Evolutionary conservation across 2,329 filamentous ascomycete species (phyloP).

Genomic region (Leptographium wingfieldii): DNA sequence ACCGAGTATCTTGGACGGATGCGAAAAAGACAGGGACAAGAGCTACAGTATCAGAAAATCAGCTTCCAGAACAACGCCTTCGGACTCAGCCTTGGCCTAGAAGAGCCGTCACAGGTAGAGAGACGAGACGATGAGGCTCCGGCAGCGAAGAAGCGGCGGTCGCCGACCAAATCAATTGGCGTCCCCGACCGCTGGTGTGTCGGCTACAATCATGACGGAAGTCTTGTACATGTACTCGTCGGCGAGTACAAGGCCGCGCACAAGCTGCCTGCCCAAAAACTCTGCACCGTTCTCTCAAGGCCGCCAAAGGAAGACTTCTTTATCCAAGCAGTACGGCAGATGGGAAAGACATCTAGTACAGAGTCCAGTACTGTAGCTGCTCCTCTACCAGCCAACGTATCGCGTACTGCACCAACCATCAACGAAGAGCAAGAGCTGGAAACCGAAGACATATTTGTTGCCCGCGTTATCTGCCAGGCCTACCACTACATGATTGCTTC

Average conservation of each 20-base stretch:
- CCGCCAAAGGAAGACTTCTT: neutral
- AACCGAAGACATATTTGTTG: neutral
- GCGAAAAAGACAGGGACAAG: neutral
- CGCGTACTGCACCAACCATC: neutral
- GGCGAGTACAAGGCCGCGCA: slow-evolving; percentile 1
- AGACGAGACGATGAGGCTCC: neutral
- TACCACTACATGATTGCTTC: slow-evolving; percentile 8
- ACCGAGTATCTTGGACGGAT: neutral
- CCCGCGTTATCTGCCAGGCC: slow-evolving; percentile 4
- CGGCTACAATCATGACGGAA: neutral
- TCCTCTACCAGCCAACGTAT: no score
- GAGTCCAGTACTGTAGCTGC: neutral
- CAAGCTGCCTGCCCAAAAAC: neutral
- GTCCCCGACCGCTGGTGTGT: neutral
- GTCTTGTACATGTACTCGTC: neutral
- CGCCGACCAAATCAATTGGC: neutral
- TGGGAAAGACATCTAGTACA: neutral
- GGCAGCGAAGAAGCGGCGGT: neutral
- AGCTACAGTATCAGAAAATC: neutral
- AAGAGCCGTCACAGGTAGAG: neutral
- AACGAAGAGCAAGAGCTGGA: neutral
- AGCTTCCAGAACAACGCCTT: slow-evolving; percentile 2
- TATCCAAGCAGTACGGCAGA: no score
- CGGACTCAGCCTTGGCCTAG: neutral
- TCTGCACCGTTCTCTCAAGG: neutral